A percentile compares a stretch with the other conserved stretches of the same genome.
Evolutionary conservation across 345 rosid species (phyloP).

Genomic region (Acer saccharum): DNA sequence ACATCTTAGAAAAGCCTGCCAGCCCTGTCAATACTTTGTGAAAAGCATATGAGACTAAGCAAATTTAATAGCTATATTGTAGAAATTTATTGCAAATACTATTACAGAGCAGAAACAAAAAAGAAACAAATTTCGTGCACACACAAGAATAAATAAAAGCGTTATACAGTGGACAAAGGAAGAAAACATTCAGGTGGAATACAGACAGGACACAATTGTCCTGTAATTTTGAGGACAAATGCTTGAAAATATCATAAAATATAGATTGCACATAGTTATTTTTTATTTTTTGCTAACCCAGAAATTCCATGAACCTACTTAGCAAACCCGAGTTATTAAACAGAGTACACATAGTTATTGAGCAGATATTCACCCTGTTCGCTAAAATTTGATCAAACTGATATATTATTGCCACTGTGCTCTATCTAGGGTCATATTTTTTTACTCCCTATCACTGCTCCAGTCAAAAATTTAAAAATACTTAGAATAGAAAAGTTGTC

Average conservation of each 20-base stretch:
- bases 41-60: not conserved
- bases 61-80: not conserved
- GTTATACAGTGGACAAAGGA: not conserved
- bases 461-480: not conserved
- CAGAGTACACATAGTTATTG: not conserved
- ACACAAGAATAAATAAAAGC: not conserved
- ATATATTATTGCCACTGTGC: not conserved
- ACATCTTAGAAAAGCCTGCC: slow-evolving; percentile 1
- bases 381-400: not conserved
- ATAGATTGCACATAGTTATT: not conserved
- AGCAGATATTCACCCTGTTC: not conserved
- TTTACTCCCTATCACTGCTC: not conserved
- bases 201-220: not conserved
- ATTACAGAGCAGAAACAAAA: not conserved
- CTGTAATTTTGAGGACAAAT: not conserved
- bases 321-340: too few relatives aligned
- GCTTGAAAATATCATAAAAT: not conserved
- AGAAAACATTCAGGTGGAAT: not conserved
- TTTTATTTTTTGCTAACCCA: too few relatives aligned
- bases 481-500: not conserved
- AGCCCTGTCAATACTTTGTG: not conserved
- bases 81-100: slow-evolving; percentile 3
- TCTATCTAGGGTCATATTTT: not conserved
- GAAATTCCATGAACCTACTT: too few relatives aligned
- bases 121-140: not conserved